These are phyloP conservation scores for Alloteropsis angusta DNA, from an alignment of 202 grass and related monocot genomes.

Conservation along the genomic window DNA sequence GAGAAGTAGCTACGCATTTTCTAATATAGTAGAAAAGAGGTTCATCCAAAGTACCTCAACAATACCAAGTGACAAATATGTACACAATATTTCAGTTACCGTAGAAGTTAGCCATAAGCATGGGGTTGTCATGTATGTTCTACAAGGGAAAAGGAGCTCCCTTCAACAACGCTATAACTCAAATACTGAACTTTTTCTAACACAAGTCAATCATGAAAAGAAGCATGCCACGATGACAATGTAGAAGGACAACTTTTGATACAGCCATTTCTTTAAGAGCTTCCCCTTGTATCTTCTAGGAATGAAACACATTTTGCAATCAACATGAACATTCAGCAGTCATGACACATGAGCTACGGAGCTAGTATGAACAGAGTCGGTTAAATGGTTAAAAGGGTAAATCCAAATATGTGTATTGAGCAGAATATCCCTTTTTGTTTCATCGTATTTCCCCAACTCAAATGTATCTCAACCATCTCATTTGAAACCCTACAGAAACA, in stretches of 20 bases:
- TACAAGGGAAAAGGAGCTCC: neutral
- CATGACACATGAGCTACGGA: neutral
- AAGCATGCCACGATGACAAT: neutral
- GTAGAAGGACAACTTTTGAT: neutral
- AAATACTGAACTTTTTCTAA: neutral
- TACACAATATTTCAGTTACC: neutral
- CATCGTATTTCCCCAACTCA: slow-evolving; percentile 13
- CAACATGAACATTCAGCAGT: neutral
- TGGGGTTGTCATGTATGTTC: neutral
- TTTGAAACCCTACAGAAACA: slow-evolving; percentile 9
- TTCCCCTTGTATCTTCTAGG: neutral
- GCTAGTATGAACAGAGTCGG: neutral
- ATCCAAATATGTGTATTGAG: neutral
- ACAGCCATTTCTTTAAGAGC: neutral
- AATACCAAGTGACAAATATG: neutral
- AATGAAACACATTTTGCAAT: slow-evolving; percentile 2
- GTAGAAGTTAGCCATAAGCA: slow-evolving; percentile 6
- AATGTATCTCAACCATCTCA: neutral
- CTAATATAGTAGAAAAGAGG: neutral
- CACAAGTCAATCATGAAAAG: neutral
- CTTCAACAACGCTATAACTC: neutral
- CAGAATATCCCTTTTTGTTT: neutral
- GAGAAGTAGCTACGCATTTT: slow-evolving; percentile 2
- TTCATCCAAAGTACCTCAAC: neutral
- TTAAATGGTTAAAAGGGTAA: slow-evolving; percentile 1